These are phyloP conservation scores for Xylariaceae sp. DNA, from an alignment of 2,329 filamentous ascomycete genomes.

Conservation along the genomic window DNA sequence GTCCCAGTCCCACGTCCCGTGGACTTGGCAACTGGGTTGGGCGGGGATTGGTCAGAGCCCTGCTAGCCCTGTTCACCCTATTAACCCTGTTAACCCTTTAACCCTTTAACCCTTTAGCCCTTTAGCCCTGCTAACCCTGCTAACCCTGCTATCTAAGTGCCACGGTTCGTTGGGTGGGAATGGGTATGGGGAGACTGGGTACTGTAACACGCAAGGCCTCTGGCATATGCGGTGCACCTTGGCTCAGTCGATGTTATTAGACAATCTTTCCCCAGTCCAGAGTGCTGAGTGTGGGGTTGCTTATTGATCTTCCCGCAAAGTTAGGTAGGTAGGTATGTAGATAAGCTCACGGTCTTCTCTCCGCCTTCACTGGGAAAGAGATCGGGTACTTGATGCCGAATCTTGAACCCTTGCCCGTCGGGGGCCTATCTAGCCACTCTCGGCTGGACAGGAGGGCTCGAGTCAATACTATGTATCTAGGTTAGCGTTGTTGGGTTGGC, in stretches of 20 bases:
- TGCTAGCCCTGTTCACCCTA: no score
- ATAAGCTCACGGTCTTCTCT: background rate
- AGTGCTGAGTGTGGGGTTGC: constrained; percentile 16
- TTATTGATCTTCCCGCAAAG: background rate
- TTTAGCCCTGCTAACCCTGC: no score
- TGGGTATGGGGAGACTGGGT: constrained; percentile 7
- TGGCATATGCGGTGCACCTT: constrained; percentile 20
- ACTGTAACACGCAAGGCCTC: constrained; percentile 6
- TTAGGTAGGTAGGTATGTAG: background rate
- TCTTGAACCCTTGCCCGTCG: no score
- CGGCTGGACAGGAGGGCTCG: constrained; percentile 1
- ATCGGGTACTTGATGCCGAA: background rate
- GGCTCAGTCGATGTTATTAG: constrained; percentile 10
- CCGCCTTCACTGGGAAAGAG: background rate
- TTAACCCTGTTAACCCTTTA: no score
- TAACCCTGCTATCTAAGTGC: background rate
- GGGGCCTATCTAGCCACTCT: background rate
- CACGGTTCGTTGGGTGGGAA: constrained; percentile 6
- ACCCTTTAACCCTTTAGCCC: no score
- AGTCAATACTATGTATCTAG: background rate
- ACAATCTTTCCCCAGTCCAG: constrained; percentile 11
- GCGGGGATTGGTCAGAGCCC: no score
- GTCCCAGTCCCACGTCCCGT: constrained; percentile 19
- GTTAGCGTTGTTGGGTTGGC: background rate
- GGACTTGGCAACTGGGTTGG: constrained; percentile 15